Conservation (phyloP, 208 protist species). For the Wallacemonas sp. region DNA sequence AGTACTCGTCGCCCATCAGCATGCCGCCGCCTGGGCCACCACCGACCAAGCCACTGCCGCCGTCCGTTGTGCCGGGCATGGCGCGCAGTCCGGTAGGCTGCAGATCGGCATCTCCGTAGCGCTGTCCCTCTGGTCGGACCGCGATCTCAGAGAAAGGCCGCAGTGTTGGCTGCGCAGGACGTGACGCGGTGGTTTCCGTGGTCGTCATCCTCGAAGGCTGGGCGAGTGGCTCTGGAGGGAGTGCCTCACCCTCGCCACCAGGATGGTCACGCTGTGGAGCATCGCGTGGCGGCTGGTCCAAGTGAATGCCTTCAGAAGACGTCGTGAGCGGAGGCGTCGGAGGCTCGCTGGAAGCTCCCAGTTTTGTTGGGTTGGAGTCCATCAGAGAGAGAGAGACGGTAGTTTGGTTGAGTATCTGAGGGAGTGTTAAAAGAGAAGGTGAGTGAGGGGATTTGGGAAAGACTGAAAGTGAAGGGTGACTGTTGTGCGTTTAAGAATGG, state of each 20-base stretch:
- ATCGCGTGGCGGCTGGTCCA: background rate
- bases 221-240: background rate
- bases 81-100: slow-evolving; percentile 45
- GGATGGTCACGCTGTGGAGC: background rate
- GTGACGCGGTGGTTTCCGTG: background rate
- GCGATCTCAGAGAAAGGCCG: slow-evolving; percentile 41
- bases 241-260: background rate
- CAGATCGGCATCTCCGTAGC: slow-evolving; percentile 80
- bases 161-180: slow-evolving; percentile 3
- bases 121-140: slow-evolving; percentile 46
- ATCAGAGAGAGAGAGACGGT: too few species aligned
- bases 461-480: too few species aligned
- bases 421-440: too few species aligned
- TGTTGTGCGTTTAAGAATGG: too few species aligned
- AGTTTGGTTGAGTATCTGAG: too few species aligned
- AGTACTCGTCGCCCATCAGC: slow-evolving; percentile 48
- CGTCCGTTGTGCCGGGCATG: background rate
- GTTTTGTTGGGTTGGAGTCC: too few species aligned
- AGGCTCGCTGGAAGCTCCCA: too few species aligned
- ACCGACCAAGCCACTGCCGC: background rate
- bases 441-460: too few species aligned
- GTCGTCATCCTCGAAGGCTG: background rate
- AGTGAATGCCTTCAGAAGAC: background rate
- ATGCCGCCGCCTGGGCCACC: slow-evolving; percentile 40
- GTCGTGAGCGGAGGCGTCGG: too few species aligned